Evolutionary conservation across 2,329 filamentous ascomycete species (phyloP).

Genomic region (Colletotrichum tropicicola): DNA sequence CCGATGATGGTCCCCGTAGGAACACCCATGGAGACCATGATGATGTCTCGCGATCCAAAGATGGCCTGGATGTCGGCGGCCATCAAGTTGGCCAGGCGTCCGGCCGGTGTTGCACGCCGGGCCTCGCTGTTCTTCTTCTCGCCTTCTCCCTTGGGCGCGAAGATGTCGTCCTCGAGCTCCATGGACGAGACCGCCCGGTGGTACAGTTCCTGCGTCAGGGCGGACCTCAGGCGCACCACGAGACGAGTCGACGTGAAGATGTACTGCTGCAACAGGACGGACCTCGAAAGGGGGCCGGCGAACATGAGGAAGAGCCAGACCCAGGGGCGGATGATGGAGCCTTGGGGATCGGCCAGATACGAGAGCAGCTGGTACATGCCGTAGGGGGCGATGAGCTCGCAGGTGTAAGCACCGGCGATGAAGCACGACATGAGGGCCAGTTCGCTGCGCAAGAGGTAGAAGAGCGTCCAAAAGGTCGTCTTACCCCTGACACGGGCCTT

Average conservation of each 20-base stretch:
- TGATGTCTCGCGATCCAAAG: slow-evolving; percentile 58
- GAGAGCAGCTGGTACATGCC: slow-evolving; percentile 62
- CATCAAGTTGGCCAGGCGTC: slow-evolving; percentile 65
- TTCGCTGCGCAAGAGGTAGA: slow-evolving; percentile 53
- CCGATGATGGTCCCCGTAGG: slow-evolving; percentile 57
- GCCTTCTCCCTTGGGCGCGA: slow-evolving; percentile 40
- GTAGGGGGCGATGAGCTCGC: slow-evolving; percentile 62
- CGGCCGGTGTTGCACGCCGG: slow-evolving; percentile 52
- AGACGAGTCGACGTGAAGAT: slow-evolving; percentile 66
- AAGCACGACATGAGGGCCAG: slow-evolving; percentile 55
- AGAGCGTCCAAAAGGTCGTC: slow-evolving; percentile 54
- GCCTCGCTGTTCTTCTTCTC: slow-evolving; percentile 35
- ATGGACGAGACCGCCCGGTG: slow-evolving; percentile 63
- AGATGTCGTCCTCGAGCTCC: slow-evolving; percentile 65
- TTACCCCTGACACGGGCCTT: slow-evolving; percentile 51
- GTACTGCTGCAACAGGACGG: slow-evolving; percentile 64
- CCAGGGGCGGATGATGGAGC: slow-evolving; percentile 56
- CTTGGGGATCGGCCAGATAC: slow-evolving; percentile 57
- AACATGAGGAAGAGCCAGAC: slow-evolving; percentile 65
- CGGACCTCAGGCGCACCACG: slow-evolving; percentile 63
- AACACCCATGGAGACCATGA: slow-evolving; percentile 55
- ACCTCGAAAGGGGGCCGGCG: slow-evolving; percentile 56
- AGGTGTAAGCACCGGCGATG: slow-evolving; percentile 44
- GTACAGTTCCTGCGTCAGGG: slow-evolving; percentile 67
- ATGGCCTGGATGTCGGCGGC: slow-evolving; percentile 66